Base-by-base conservation (phyloP, 2,329 filamentous ascomycete genomes). In the Thermothelomyces thermophilus region DNA sequence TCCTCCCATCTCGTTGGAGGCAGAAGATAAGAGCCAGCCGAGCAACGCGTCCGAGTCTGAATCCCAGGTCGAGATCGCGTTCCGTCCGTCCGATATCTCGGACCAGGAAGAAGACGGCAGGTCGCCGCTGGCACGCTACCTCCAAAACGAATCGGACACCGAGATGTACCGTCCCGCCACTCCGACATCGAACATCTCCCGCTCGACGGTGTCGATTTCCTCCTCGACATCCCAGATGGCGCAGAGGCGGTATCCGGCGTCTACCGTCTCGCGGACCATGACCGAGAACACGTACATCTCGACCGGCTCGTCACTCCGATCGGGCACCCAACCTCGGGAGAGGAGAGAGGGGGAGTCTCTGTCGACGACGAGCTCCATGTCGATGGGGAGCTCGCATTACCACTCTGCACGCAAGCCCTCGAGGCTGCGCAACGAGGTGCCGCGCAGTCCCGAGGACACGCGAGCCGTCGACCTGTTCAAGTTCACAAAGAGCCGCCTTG, bases 391-490 rank as follows among this genome's bases (percentile, higher is more conserved):
- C 33, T 73, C 73, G 14, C 68, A 63, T 46, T 61, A 66, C 46
- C 66, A 68, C 28, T 69, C 70, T 6, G 70, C 66, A 14, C 67
- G 72, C 40, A 69, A 67, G 59, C 77, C 82, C 0, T 95, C 90
- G 14, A 79, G 84, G 19, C 70, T 96, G 41, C 81, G 88, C 24
- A 83, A 94, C 58, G 89, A 96, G 63, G 77, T 95, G 2, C 73
- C 89, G 1, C 78, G 82, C 30, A 94, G 87, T 58, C 87, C 90
- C 1, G 80, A 88, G 26, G 86, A 90, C 9, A 76, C 77, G 55
- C 81, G 80, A 53, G 74, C 84, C 3, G 71, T 84, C 50, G 90
- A 96, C 57, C 72, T 97, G 1, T 96, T 97, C 70, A 89, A 90
- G 28, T 91, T 84, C 61, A 91, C 86, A 3, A 83, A 87, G 48